phyloP scores from a whole-genome alignment of 2,329 filamentous ascomycete genomes.

The Aspergillus arachidicola region DNA sequence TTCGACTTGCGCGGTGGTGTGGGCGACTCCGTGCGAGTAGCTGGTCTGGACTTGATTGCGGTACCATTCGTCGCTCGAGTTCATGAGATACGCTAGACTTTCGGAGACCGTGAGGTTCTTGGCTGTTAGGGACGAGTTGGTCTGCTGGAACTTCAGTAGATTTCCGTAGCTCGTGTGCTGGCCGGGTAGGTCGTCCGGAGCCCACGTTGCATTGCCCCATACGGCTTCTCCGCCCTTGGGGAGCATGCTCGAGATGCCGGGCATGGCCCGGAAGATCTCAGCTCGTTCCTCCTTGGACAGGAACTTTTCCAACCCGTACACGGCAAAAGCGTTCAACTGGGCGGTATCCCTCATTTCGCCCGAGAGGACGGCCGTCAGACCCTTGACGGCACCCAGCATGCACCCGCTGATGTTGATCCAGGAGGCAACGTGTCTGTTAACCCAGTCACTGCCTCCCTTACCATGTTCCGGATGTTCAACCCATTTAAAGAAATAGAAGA shows the following conservation, averaged over 20 bases:
- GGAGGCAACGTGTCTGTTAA: slow-evolving; percentile 83
- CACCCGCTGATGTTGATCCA: slow-evolving; percentile 99
- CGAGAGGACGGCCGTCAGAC: slow-evolving; percentile 83
- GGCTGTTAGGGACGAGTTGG: slow-evolving; percentile 62
- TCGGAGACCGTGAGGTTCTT: slow-evolving; percentile 79
- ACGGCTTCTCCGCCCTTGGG: slow-evolving; percentile 90
- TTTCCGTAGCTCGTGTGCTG: slow-evolving; percentile 76
- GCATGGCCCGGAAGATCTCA: slow-evolving; percentile 95
- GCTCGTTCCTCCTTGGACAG: slow-evolving; percentile 85
- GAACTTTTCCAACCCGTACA: slow-evolving; percentile 96
- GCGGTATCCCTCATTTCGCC: slow-evolving; percentile 99
- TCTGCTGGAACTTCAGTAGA: slow-evolving; percentile 78
- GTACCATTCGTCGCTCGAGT: slow-evolving; percentile 85
- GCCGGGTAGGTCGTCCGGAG: slow-evolving; percentile 79
- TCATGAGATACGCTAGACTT: slow-evolving; percentile 76
- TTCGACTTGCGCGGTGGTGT: slow-evolving; percentile 77
- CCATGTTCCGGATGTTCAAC: slow-evolving; percentile 79
- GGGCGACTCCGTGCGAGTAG: slow-evolving; percentile 88
- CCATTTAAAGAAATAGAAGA: slow-evolving; percentile 79
- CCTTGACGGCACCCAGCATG: slow-evolving; percentile 94
- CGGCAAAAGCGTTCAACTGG: slow-evolving; percentile 92
- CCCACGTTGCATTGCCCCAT: slow-evolving; percentile 89
- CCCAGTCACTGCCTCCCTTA: slow-evolving; percentile 81
- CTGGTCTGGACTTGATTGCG: slow-evolving; percentile 68
- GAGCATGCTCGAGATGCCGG: slow-evolving; percentile 93